A percentile compares a stretch with the other conserved stretches of the same genome.
These are phyloP conservation scores for Capsella rubella DNA, from an alignment of 441 rosid species.

Conservation along the genomic window DNA sequence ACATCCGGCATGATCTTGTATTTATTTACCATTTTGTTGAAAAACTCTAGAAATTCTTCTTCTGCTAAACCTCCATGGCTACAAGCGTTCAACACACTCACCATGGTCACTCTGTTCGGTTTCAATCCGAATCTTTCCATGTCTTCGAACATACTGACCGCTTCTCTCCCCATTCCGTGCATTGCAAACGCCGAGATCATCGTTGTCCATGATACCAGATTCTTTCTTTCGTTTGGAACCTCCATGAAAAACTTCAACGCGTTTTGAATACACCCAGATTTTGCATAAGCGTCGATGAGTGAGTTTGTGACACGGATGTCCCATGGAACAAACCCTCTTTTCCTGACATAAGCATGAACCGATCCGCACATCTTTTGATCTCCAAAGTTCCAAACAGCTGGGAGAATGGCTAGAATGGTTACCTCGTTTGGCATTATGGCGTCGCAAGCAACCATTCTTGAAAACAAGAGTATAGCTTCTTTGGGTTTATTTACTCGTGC, in stretches of 20 bases:
- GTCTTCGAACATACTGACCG: slow-evolving; percentile 55
- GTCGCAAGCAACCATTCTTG: slow-evolving; percentile 64
- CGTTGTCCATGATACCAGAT: slow-evolving; percentile 85
- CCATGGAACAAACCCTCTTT: slow-evolving; percentile 58
- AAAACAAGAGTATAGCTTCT: slow-evolving; percentile 71
- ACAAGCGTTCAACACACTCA: slow-evolving; percentile 83
- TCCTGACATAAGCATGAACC: slow-evolving; percentile 68
- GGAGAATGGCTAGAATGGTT: slow-evolving; percentile 72
- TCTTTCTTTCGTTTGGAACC: slow-evolving; percentile 52
- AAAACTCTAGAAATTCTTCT: slow-evolving; percentile 77
- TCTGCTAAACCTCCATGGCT: slow-evolving; percentile 90
- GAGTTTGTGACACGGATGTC: slow-evolving; percentile 77
- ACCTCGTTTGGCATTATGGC: slow-evolving; percentile 66
- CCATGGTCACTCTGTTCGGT: slow-evolving; percentile 72
- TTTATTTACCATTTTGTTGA: slow-evolving; percentile 62
- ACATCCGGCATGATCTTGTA: slow-evolving; percentile 59
- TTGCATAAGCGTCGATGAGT: slow-evolving; percentile 71
- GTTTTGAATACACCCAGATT: slow-evolving; percentile 73
- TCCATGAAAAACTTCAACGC: slow-evolving; percentile 65
- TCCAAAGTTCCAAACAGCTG: slow-evolving; percentile 64
- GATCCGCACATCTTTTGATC: slow-evolving; percentile 58
- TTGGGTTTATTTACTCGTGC: slow-evolving; percentile 52
- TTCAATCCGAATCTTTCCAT: slow-evolving; percentile 66
- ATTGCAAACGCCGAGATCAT: slow-evolving; percentile 78
- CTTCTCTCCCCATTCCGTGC: slow-evolving; percentile 88